Evolutionary conservation across 2,329 filamentous ascomycete genomes (phyloP), one percentile per base, ranked within the genome.

Genomic region (Arthrinium puccinioides): DNA sequence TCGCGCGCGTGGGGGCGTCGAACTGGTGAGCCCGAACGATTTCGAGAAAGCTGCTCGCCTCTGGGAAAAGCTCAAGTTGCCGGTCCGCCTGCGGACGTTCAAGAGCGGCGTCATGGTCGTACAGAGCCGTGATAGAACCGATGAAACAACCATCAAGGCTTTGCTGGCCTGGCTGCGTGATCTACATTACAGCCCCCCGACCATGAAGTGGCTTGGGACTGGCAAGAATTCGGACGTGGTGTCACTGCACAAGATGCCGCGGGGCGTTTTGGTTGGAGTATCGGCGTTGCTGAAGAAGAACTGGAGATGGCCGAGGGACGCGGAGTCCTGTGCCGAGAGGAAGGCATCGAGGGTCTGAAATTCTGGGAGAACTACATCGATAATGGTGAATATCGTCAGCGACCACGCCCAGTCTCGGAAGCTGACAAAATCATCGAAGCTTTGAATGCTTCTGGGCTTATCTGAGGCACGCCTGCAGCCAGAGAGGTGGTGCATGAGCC

Each of bases 301-400:
- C 70, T 98, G 10, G 86, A 96, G 56, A 96, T 98, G 90, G 89
- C 89, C 0, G 92, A 98, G 60, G 90, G 97, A 57, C 79, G 76
- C 39, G 92, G 92, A 0, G 78, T 80, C 3, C 59, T 98, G 15
- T 97, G 90, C 57, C 81, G 92, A 32, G 92, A 98, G 57, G 89
- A 94, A 52, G 83, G 87, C 5, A 77, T 97, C 11, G 89, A 96
- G 57, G 92, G 92, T 0, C 68, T 94, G 32, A 83, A 83, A 52
- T 98, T 94, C 60, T 98, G 92, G 92, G 80, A 85, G 61, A 98
- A 98, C 53, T 74, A 69, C 40, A 75, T 79, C 39, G 66, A 70
- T 36, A 67, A 61, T 0, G 69, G 65, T 1, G 67, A 64, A 41
- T 55, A 56, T 11, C 54, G 56, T 21, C 39, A 51, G 46, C 38